phyloP scores from a whole-genome alignment of 192 early-diverging fungal species.

The Coemansia erecta region DNA sequence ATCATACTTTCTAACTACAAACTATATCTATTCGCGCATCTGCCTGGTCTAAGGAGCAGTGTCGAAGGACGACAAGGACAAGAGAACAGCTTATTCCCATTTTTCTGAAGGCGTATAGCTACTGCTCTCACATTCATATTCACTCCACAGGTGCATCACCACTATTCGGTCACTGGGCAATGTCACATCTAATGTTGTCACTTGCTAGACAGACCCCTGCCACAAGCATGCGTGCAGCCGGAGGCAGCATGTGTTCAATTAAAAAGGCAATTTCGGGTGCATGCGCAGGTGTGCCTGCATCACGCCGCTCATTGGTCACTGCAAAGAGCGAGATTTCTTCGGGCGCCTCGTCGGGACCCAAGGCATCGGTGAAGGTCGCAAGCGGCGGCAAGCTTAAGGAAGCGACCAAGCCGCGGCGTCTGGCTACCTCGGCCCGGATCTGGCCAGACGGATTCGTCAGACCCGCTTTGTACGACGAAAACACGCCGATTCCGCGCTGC shows the following conservation, averaged over 20 bases:
- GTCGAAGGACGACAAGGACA: too few species aligned
- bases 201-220: neutral
- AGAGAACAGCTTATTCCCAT: too few species aligned
- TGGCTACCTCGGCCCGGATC: conserved; percentile 30
- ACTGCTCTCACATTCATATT: too few species aligned
- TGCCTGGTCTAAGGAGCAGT: neutral
- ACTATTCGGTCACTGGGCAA: neutral
- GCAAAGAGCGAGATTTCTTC: conserved; percentile 10
- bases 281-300: neutral
- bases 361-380: neutral
- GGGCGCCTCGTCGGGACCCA: neutral
- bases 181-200: neutral
- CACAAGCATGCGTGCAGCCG: neutral
- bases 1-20: neutral
- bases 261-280: neutral
- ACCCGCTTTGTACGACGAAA: conserved; percentile 37
- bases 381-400: conserved; percentile 10
- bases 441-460: conserved; percentile 31
- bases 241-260: neutral
- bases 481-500: conserved; percentile 38
- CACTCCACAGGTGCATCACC: too few species aligned
- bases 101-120: too few species aligned
- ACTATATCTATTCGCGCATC: neutral
- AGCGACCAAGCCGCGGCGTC: conserved; percentile 16
- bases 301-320: conserved; percentile 25